These are phyloP conservation scores for Paratinospora sagittata DNA, from an alignment of 164 flowering plant genomes.

Conservation along the genomic window DNA sequence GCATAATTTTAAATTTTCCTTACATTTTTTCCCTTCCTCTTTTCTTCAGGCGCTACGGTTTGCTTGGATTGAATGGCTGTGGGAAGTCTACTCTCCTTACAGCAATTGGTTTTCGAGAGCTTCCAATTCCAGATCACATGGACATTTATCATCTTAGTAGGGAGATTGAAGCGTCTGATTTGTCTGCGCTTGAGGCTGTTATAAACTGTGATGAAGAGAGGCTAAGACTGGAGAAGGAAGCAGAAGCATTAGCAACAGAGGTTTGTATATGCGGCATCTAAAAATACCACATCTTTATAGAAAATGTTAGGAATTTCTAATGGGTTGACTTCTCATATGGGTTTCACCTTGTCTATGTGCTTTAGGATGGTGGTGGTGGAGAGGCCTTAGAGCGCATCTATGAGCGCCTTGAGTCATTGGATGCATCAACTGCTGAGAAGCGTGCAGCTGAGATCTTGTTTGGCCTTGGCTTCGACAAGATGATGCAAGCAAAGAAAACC, in stretches of 20 bases:
- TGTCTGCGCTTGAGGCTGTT: constrained; percentile 89
- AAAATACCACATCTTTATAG: not conserved
- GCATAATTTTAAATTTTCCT: not conserved
- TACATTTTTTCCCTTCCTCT: not conserved
- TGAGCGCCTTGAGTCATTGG: constrained; percentile 89
- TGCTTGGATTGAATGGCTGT: constrained; percentile 94
- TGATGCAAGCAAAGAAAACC: constrained; percentile 86
- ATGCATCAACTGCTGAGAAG: constrained; percentile 90
- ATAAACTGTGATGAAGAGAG: constrained; percentile 91
- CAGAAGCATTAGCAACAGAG: constrained; percentile 63
- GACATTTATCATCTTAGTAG: constrained; percentile 79
- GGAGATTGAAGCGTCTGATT: constrained; percentile 97
- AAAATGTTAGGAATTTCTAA: not conserved
- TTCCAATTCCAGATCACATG: constrained; percentile 97
- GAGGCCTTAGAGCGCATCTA: constrained; percentile 79
- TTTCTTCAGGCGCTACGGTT: constrained; percentile 76
- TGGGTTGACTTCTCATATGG: not conserved
- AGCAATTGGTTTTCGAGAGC: constrained; percentile 79
- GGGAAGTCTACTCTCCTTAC: constrained; percentile 93
- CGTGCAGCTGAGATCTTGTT: constrained; percentile 92
- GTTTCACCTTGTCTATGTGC: constrained; percentile 1
- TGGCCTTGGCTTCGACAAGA: constrained; percentile 90
- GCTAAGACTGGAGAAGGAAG: constrained; percentile 77
- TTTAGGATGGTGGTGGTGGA: constrained; percentile 83
- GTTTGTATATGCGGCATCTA: constrained; percentile 25